Percentiles rank a stretch among this genome's conserved stretches.
Conservation (phyloP, 2,329 filamentous ascomycete species). For the Periglandula ipomoeae region DNA sequence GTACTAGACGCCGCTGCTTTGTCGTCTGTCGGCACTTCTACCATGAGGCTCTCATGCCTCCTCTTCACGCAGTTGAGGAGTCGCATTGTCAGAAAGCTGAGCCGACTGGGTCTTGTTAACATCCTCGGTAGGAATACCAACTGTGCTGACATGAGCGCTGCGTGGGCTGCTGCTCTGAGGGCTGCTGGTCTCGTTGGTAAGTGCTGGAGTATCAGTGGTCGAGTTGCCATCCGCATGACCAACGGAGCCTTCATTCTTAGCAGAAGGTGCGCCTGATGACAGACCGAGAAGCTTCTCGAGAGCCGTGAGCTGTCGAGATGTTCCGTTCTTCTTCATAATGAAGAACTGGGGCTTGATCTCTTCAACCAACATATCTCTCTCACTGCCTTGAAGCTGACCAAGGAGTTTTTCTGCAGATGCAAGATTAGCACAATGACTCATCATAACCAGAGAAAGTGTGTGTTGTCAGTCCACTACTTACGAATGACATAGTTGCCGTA, state of each 20-base stretch:
- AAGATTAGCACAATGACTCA: conserved; percentile 17
- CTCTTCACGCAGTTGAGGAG: conserved; percentile 19
- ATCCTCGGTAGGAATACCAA: conserved; percentile 27
- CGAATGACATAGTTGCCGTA: conserved; percentile 96
- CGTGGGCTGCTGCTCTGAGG: conserved; percentile 57
- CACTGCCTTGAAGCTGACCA: conserved; percentile 47
- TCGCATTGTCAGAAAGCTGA: conserved; percentile 9
- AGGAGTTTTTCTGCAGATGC: conserved; percentile 65
- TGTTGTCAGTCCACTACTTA: conserved; percentile 38
- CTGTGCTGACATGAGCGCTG: conserved; percentile 51
- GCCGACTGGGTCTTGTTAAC: conserved; percentile 15
- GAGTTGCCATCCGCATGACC: conserved; percentile 40
- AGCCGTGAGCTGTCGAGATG: conserved; percentile 48
- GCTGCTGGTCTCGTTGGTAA: conserved; percentile 61
- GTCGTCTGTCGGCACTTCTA: neutral
- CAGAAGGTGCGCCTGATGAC: conserved; percentile 13
- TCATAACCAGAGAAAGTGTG: neutral
- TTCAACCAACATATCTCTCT: conserved; percentile 50
- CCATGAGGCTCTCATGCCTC: conserved; percentile 17
- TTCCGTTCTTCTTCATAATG: conserved; percentile 53
- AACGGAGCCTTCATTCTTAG: conserved; percentile 21
- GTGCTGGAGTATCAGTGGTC: conserved; percentile 52
- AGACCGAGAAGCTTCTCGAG: conserved; percentile 25
- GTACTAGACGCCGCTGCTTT: neutral
- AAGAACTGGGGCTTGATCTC: conserved; percentile 55